phyloP scores from a whole-genome alignment of 805 yeast genomes.

The Saccharomyces kudriavzevii region DNA sequence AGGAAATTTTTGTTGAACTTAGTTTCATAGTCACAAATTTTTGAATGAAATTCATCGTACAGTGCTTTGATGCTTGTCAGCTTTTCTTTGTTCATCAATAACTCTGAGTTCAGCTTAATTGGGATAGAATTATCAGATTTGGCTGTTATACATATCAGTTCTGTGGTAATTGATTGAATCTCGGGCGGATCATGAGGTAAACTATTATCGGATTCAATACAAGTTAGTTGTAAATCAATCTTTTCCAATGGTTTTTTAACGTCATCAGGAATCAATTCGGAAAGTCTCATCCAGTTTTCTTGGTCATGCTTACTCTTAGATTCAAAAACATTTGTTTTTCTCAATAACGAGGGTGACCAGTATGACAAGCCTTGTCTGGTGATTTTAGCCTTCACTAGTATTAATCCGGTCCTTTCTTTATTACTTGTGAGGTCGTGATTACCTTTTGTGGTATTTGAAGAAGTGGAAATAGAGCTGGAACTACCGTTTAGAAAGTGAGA shows the following conservation, averaged over 20 bases:
- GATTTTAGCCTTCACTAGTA: slow-evolving; percentile 19
- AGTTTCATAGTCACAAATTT: slow-evolving; percentile 8
- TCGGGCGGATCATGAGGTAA: slow-evolving; percentile 22
- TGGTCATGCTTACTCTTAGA: slow-evolving; percentile 24
- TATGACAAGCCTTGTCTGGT: slow-evolving; percentile 31
- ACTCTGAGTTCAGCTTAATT: slow-evolving; percentile 29
- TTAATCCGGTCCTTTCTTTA: slow-evolving; percentile 20
- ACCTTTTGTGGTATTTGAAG: background rate
- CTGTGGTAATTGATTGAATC: slow-evolving; percentile 19
- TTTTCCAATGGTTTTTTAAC: slow-evolving; percentile 20
- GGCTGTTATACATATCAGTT: slow-evolving; percentile 27
- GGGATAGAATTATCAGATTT: slow-evolving; percentile 33
- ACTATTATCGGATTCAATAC: slow-evolving; percentile 24
- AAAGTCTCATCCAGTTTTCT: slow-evolving; percentile 26
- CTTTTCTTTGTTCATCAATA: slow-evolving; percentile 19
- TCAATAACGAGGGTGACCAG: slow-evolving; percentile 28
- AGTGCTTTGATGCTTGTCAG: slow-evolving; percentile 12
- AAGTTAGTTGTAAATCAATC: slow-evolving; percentile 24
- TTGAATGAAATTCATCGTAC: background rate
- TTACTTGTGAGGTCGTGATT: slow-evolving; percentile 1
- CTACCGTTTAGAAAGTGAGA: background rate
- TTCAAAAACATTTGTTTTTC: slow-evolving; percentile 26
- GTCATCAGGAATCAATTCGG: slow-evolving; percentile 16
- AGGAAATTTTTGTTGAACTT: slow-evolving; percentile 16
- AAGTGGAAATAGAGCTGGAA: background rate